Base-by-base conservation (phyloP, 768 basidiomycete genomes). In the Solioccasus polychromus region DNA sequence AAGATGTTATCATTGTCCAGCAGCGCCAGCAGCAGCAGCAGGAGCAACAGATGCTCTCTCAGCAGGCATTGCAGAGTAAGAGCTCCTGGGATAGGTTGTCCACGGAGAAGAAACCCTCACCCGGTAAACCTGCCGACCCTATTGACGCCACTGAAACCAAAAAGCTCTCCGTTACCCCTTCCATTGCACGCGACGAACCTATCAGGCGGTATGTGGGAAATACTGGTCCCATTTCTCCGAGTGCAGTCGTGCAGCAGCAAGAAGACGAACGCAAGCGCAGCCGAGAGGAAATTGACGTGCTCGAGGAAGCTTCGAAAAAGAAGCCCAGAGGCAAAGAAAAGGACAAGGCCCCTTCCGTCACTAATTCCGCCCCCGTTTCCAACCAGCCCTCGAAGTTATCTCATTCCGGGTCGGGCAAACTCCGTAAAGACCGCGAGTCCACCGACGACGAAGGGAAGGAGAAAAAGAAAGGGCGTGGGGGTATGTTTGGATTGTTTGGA, bases 401-500 rank as follows among this genome's bases (percentile, higher is more conserved):
- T 11, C 51, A 51, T 28, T 47, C 39, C 3, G 54, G 45, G 28
- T 37, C 54, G 38, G 60, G 58, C 23, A 75, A 73, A 50, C 58
- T 77, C 40, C 72, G 74, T 50, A 79, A 77, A 52, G 77, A 76
- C 12, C 59, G 62, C 42, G 67, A 70, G 10, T 55, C 63, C 11
- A 61, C 72, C 39, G 75, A 76, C 26, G 76, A 75, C 19, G 64
- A 68, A 12, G 78, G 73, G 61, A 74, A 78, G 36, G 78, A 76
- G 48, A 79, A 77, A 55, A 85, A 83, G 68, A 83, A 79, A 44
- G 68, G 80, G 3, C 82, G 87, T 8, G 75, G 80, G 2, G 82
- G 86, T 3, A 76, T 97, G 45, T 85, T 96, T 52, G 75, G 83
- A 0, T 58, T 97, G 39, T 95, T 95, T 61, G 75, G 76, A 15